Evolutionary conservation across 495 filamentous ascomycete species (phyloP).

Genomic region (Cladorrhinum samala): DNA sequence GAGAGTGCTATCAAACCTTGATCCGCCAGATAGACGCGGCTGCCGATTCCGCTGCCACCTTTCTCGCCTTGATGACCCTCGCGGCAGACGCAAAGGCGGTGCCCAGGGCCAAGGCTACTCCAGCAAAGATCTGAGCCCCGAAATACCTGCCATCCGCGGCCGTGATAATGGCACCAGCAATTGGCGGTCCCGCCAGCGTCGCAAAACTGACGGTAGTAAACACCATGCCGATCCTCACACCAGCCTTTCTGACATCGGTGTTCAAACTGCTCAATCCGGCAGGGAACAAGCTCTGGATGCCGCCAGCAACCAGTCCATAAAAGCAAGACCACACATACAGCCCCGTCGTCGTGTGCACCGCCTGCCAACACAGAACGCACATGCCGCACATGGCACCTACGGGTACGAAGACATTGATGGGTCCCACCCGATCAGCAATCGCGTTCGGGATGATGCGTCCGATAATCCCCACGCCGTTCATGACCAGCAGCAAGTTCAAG

Average conservation of each 20-base stretch:
- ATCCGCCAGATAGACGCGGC: constrained; percentile 3
- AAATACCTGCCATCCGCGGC: constrained; percentile 50
- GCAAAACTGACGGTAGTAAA: constrained; percentile 71
- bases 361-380: constrained; percentile 57
- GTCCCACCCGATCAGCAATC: constrained; percentile 54
- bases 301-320: constrained; percentile 61
- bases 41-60: constrained; percentile 5
- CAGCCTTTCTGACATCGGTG: constrained; percentile 60
- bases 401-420: constrained; percentile 58
- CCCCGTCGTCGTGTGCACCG: constrained; percentile 41
- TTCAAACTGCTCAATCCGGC: constrained; percentile 54
- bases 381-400: constrained; percentile 47
- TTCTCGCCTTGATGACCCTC: constrained; percentile 28
- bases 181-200: constrained; percentile 65
- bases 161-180: constrained; percentile 62
- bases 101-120: constrained; percentile 40
- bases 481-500: constrained; percentile 62
- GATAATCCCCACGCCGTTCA: constrained; percentile 63
- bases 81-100: constrained; percentile 38
- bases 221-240: constrained; percentile 73
- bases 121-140: constrained; percentile 59
- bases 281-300: constrained; percentile 64
- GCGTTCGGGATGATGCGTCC: constrained; percentile 61
- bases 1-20: constrained; percentile 21
- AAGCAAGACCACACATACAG: constrained; percentile 57